Base-by-base conservation (phyloP, 2,329 filamentous ascomycete species). In the Talaromyces funiculosus region DNA sequence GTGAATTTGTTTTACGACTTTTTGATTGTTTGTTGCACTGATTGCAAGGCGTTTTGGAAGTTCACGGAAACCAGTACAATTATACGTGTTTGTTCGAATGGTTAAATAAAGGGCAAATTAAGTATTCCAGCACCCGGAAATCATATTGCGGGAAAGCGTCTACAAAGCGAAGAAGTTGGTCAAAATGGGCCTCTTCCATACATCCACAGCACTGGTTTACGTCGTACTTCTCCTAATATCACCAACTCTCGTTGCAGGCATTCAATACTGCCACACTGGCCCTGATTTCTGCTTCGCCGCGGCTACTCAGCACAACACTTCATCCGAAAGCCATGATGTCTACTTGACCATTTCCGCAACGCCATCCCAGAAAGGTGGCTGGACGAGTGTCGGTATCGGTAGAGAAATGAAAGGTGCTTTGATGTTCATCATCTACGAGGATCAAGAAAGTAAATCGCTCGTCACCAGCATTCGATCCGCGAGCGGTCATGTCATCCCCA, bases 361-460 rank as follows among this genome's bases (percentile, higher is more conserved):
- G 4, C 61, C 53, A 43, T 57, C 35, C 8, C 37, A 53, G 10
- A 37, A 43, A 12, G 60, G 57, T 49, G 61, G 63, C 60, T 72
- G 69, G 68, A 66, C 63, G 4, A 65, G 66, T 5, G 65, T 71
- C 45, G 70, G 70, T 24, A 62, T 71, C 22, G 70, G 70, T 2
- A 33, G 31, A 10, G 54, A 60, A 29, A 72, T 72, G 70, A 63
- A 63, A 37, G 68, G 62, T 55, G 58, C 69, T 35, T 61, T 71
- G 35, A 71, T 72, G 58, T 71, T 72, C 57, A 64, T 72, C 45
- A 64, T 65, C 26, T 71, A 72, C 49, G 60, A 66, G 2, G 64
- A 67, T 33, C 53, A 63, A 37, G 61, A 64, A 60, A 64, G 63
- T 22, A 64, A 65, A n/a, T 66, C 67, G 42, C 62, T 71, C 22